Percentiles rank a stretch among this genome's conserved stretches.
Evolutionary conservation across 257 asterid species (phyloP).

Genomic region (Plantago elongata): DNA sequence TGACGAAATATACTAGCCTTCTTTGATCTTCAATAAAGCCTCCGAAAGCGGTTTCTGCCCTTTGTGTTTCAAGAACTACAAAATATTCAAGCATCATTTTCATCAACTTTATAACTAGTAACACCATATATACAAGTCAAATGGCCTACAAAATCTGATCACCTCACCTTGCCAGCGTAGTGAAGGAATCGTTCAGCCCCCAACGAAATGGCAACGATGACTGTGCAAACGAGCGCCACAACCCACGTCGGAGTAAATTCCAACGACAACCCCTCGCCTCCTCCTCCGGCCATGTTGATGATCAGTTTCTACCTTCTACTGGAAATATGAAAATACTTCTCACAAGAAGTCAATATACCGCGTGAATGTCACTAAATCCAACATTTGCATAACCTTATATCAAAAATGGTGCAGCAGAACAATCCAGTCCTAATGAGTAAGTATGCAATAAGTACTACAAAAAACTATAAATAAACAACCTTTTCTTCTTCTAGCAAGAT

Average conservation of each 20-base stretch:
- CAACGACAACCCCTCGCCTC: conserved; percentile 36
- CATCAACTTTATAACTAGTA: too few relatives aligned
- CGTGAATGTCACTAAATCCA: neutral
- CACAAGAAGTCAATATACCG: neutral
- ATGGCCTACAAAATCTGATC: too few relatives aligned
- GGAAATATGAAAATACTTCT: neutral
- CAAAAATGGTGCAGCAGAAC: neutral
- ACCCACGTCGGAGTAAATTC: conserved; percentile 78
- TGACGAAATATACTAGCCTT: conserved; percentile 28
- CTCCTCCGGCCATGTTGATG: conserved; percentile 29
- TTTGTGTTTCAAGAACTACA: conserved; percentile 53
- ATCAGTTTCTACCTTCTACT: neutral
- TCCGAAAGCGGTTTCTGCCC: conserved; percentile 48
- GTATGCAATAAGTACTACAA: neutral
- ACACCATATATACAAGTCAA: too few relatives aligned
- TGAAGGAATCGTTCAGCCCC: conserved; percentile 50
- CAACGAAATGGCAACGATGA: conserved; percentile 60
- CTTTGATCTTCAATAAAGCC: conserved; percentile 69
- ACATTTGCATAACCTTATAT: neutral
- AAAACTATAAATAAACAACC: neutral
- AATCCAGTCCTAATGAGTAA: too few relatives aligned
- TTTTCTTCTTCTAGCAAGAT: neutral
- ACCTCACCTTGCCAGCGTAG: conserved; percentile 47
- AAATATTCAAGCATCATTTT: neutral
- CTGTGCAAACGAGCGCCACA: conserved; percentile 54